Evolutionary conservation across 108 stramenopile genomes (phyloP).

Genomic region (Poteriospumella lacustris): DNA sequence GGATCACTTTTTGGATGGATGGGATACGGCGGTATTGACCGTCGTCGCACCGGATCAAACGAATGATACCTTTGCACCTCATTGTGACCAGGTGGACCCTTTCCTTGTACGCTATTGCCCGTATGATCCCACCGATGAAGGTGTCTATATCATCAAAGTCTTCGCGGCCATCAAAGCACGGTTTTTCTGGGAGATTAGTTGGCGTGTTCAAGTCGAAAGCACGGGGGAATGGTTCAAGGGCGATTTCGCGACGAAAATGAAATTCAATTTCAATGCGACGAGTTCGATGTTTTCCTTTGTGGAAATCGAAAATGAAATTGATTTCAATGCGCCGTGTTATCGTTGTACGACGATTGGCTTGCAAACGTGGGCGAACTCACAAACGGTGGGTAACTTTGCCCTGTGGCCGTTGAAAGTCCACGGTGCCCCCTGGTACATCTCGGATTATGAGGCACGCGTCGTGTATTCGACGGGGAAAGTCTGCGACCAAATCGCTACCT

Average conservation of each 20-base stretch:
- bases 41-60: slow-evolving; percentile 3
- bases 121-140: not conserved
- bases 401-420: slow-evolving; percentile 8
- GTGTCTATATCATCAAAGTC: slow-evolving; percentile 14
- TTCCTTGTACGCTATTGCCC: slow-evolving; percentile 12
- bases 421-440: slow-evolving; percentile 18
- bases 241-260: slow-evolving; percentile 16
- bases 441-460: not conserved
- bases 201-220: slow-evolving; percentile 5
- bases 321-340: not conserved
- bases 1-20: slow-evolving; percentile 25
- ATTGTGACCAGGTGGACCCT: slow-evolving; percentile 22
- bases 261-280: slow-evolving; percentile 23
- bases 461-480: slow-evolving; percentile 1
- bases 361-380: not conserved
- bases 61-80: slow-evolving; percentile 20
- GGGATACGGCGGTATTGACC: slow-evolving; percentile 27
- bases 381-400: not conserved
- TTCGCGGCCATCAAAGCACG: slow-evolving; percentile 13
- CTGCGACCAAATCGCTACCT: not conserved
- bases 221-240: slow-evolving; percentile 19
- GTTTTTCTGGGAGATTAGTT: slow-evolving; percentile 24
- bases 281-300: not conserved
- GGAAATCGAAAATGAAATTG: not conserved
- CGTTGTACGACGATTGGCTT: not conserved